Evolutionary conservation across 305 asterid species (phyloP).

Genomic region (Vinca major): DNA sequence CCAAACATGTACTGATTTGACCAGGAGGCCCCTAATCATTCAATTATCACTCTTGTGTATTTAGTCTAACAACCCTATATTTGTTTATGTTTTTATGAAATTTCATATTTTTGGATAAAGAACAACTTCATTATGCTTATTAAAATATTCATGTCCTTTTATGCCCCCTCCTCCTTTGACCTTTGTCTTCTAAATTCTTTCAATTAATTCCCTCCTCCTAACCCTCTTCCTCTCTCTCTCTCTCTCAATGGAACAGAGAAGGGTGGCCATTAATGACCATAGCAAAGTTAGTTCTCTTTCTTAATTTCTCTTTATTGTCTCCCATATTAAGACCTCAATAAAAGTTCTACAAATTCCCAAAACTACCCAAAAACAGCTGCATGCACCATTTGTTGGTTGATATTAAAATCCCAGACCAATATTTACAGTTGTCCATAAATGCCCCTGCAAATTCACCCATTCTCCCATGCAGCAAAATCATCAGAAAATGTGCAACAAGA

Average conservation of each 20-base stretch:
- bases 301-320: slow-evolving; percentile 9
- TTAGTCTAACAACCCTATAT: slow-evolving; percentile 15
- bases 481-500: slow-evolving; percentile 8
- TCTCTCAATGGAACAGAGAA: slow-evolving; percentile 36
- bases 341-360: slow-evolving; percentile 14
- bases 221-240: slow-evolving; percentile 16
- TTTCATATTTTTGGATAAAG: slow-evolving; percentile 1
- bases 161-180: slow-evolving; percentile 18
- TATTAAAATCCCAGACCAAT: slow-evolving; percentile 14
- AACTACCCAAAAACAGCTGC: slow-evolving; percentile 14
- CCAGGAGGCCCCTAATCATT: background rate
- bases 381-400: slow-evolving; percentile 18
- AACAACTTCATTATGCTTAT: slow-evolving; percentile 1
- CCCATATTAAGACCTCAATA: slow-evolving; percentile 14
- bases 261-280: slow-evolving; percentile 49
- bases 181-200: slow-evolving; percentile 17
- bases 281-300: slow-evolving; percentile 17
- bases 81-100: slow-evolving; percentile 3
- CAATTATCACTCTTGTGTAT: slow-evolving; percentile 11
- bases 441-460: slow-evolving; percentile 9
- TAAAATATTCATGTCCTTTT: slow-evolving; percentile 2
- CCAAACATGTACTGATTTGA: no score
- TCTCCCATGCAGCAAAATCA: slow-evolving; percentile 18
- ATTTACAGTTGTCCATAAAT: slow-evolving; percentile 21
- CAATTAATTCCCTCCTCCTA: slow-evolving; percentile 11